Base-by-base conservation (phyloP, 345 rosid genomes). In the Trapa bicornis region DNA sequence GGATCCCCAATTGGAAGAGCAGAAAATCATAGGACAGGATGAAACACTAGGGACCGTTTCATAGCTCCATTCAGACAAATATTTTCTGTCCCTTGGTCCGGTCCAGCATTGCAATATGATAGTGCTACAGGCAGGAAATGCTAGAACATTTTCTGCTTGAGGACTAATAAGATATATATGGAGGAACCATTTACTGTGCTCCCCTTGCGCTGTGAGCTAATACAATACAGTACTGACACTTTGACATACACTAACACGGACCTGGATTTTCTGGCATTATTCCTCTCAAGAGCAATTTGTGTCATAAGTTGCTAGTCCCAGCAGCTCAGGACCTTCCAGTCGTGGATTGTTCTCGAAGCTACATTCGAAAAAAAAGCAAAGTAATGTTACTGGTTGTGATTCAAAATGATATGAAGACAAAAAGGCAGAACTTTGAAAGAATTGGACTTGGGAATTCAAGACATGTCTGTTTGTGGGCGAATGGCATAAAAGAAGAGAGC, bases 271-370 rank as follows among this genome's bases (percentile, higher is more conserved):
- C 63, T 35, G 32, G 63, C 63, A 58, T 37, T 7, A 11, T 15
- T 22, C 61, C 53, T 67, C 75, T 85, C 76, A 93, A 37, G 81
- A 80, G 81, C 98, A 93, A 77, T 87, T 88, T 37, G 96, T 93
- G 74, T 86, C 95, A 2, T 93, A 93, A 69, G 84, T 90, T 33
- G 92, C 98, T 12, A 93, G 87, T 50, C 99, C 99, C 68, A 87
- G 75, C 76, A 93, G 69, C 76, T 93, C 91, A 0, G 99, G 99
- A 64, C 99, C 99, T 80, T 90, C 99, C 64, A 93, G 75, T 39
- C 91, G 85, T 38, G 86, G 91, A 79, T 93, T 90, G 68, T 85
- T 87, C 83, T 87, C 99, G 74, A 93, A 90, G 83, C 97, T 93
- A 53, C 68, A 54, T 42, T 17, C 45, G 65, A 2, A 38, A 56